Evolutionary conservation across 2,329 filamentous ascomycete genomes (phyloP).

Genomic region (Pyrenochaeta sp.): DNA sequence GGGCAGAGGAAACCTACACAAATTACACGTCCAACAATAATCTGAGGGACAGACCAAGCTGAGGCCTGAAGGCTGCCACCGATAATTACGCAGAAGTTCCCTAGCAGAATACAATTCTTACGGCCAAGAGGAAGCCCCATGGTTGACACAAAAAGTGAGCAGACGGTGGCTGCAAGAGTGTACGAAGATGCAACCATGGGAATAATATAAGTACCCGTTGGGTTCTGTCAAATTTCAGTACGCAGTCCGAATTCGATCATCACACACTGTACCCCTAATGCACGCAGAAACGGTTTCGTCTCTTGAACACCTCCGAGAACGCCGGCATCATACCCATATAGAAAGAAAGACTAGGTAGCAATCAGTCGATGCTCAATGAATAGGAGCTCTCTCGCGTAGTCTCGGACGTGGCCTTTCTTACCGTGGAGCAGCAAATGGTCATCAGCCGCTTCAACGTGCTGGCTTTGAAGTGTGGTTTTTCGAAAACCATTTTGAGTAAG

Average conservation of each 20-base stretch:
- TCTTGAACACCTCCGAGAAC: constrained; percentile 26
- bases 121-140: constrained; percentile 49
- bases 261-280: constrained; percentile 6
- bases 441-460: neutral
- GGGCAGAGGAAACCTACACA: too few species aligned
- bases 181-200: constrained; percentile 22
- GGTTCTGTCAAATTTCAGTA: neutral
- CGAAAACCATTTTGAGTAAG: neutral
- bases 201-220: constrained; percentile 16
- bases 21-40: constrained; percentile 59
- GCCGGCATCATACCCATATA: constrained; percentile 19
- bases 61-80: constrained; percentile 48
- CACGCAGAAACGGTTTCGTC: constrained; percentile 19
- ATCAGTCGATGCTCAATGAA: neutral
- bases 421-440: neutral
- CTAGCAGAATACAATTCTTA: constrained; percentile 50
- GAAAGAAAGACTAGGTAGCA: neutral
- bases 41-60: constrained; percentile 50
- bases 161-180: constrained; percentile 17
- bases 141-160: constrained; percentile 34
- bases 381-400: too few species aligned
- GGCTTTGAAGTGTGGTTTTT: neutral
- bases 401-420: too few species aligned
- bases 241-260: too few species aligned
- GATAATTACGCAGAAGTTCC: constrained; percentile 46